These are phyloP conservation scores for Endogone sp. DNA, from an alignment of 192 early-diverging fungal species.

Conservation along the genomic window DNA sequence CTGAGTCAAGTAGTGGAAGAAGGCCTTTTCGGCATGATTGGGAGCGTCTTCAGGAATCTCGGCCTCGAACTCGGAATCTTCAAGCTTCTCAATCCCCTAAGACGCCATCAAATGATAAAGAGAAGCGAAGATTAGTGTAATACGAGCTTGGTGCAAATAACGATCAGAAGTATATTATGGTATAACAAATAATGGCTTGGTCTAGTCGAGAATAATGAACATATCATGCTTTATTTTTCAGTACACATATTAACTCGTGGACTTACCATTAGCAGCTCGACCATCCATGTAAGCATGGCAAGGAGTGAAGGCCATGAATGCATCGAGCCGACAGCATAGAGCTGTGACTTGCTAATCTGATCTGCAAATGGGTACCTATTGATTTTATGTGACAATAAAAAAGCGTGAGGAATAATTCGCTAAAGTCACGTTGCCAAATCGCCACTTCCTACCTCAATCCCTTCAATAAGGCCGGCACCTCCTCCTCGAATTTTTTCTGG, in stretches of 20 bases:
- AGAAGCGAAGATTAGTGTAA: constrained; percentile 13
- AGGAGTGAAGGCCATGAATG: constrained; percentile 68
- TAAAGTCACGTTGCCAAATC: neutral
- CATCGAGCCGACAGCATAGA: constrained; percentile 55
- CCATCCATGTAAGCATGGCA: constrained; percentile 67
- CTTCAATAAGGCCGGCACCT: constrained; percentile 55
- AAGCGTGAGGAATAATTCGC: neutral
- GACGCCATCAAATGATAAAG: constrained; percentile 14
- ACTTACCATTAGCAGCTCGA: constrained; percentile 56
- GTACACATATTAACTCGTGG: neutral
- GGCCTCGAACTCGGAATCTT: constrained; percentile 3
- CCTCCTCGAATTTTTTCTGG: constrained; percentile 62
- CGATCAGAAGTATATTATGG: no score
- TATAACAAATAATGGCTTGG: no score
- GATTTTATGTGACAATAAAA: neutral
- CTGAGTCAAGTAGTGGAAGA: constrained; percentile 51
- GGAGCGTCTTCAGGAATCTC: constrained; percentile 17
- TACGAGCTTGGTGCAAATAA: neutral
- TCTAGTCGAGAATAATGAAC: no score
- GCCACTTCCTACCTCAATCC: constrained; percentile 39
- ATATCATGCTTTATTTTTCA: neutral
- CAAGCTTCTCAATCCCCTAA: constrained; percentile 2
- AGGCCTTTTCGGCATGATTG: constrained; percentile 42
- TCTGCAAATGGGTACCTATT: constrained; percentile 41
- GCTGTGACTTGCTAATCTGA: constrained; percentile 52